Evolutionary conservation across 1,284 basidiomycete species (phyloP), one percentile per base, ranked within the genome.

Genomic region (Trametes versicolor): DNA sequence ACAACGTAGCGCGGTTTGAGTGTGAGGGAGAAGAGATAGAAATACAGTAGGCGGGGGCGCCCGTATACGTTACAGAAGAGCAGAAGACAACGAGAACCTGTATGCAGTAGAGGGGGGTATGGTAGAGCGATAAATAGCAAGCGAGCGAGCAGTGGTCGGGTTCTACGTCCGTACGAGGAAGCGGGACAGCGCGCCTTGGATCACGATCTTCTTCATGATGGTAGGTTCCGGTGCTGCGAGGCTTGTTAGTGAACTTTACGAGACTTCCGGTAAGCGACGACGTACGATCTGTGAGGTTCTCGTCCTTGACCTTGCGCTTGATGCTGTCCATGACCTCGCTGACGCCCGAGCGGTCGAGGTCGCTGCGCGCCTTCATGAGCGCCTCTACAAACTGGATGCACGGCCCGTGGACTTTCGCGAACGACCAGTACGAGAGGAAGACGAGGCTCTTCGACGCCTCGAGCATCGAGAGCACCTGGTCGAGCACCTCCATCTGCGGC

Each of bases 341-440:
- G n/a, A 93, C 93, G 13, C 90, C 88, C 1, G 91, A 87, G 43
- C 95, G 88, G 78, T 99, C 97, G 61, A 99, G 82, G 79, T 99
- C 97, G 68, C 94, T 93, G 54, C 98, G 85, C 8, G 93, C 91
- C 75, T 91, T 94, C 86, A 99, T 92, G 53, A 99, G 72, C 4
- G 90, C 87, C 76, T 99, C 97, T 29, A 98, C 91, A 74, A 99
- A 99, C 3, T 88, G 84, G 37, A 99, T 84, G 71, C 97, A 97
- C 15, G 97, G 95, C 3, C 98, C 97, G 77, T 98, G 94, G 19
- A 93, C 87, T 74, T 96, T 95, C n/a, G 97, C 97, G 78, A 99
- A 99, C 13, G 89, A 87, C 94, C 94, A 96, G 78, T 92, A 99
- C 25, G 97, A 97, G 65, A 99, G 82, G 82, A 99, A 98, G 3